Conservation (phyloP, 257 asterid species). For the Capsicum chinense region DNA sequence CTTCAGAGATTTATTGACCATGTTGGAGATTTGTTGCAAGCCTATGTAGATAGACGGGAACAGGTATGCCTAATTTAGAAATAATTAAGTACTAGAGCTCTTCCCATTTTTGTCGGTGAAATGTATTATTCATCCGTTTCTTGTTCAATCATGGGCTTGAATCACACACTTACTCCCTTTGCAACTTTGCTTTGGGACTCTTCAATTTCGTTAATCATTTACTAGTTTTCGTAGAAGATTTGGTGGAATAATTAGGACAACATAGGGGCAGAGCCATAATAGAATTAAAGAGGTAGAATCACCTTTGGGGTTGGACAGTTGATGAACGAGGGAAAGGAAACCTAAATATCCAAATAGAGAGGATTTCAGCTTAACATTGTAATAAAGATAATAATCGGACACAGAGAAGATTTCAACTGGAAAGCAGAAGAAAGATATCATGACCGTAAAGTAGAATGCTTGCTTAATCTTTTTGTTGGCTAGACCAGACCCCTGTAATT, state of each 20-base stretch:
- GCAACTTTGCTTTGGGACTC: background rate
- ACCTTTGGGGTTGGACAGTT: slow-evolving; percentile 4
- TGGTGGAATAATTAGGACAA: slow-evolving; percentile 13
- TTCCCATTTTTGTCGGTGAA: slow-evolving; percentile 12
- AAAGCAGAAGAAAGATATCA: background rate
- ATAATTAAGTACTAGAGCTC: slow-evolving; percentile 21
- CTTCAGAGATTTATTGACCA: slow-evolving; percentile 93
- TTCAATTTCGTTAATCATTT: background rate
- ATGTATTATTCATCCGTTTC: background rate
- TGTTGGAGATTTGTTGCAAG: slow-evolving; percentile 90
- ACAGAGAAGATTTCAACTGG: slow-evolving; percentile 20
- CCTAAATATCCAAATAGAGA: background rate
- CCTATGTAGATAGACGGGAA: slow-evolving; percentile 95
- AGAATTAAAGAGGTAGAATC: slow-evolving; percentile 4
- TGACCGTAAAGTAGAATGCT: background rate
- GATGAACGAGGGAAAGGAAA: background rate
- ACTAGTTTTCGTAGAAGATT: background rate
- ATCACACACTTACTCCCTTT: background rate
- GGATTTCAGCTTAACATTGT: background rate
- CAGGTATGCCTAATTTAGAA: slow-evolving; percentile 60
- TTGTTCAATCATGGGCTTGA: background rate
- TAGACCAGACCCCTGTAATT: background rate
- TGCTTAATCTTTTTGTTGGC: background rate
- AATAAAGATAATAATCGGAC: background rate
- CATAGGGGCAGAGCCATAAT: background rate